phyloP scores from a whole-genome alignment of 495 filamentous ascomycete species.

The Penicillium nucicola region DNA sequence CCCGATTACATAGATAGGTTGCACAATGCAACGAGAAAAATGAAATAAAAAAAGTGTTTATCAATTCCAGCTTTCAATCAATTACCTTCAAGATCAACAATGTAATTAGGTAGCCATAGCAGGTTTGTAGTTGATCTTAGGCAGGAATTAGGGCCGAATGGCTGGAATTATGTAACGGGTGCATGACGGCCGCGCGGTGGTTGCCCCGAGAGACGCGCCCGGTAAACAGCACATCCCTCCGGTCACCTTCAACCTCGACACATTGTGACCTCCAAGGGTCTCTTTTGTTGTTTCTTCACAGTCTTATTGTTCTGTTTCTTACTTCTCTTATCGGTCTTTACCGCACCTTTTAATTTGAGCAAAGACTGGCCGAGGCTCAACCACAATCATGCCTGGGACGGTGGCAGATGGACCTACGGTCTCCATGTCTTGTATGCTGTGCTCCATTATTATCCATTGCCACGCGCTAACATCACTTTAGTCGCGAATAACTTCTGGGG shows the following conservation, averaged over 20 bases:
- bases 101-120: not conserved
- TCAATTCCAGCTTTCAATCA: not conserved
- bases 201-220: constrained; percentile 48
- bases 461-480: constrained; percentile 32
- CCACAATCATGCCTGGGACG: constrained; percentile 56
- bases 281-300: constrained; percentile 14
- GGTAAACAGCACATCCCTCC: constrained; percentile 38
- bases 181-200: constrained; percentile 10
- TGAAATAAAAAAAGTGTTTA: constrained; percentile 3
- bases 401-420: constrained; percentile 61
- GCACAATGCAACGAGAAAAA: not conserved
- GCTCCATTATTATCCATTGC: not conserved
- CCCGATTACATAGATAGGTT: constrained; percentile 8
- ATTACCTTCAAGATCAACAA: not conserved
- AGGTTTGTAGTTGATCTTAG: no score
- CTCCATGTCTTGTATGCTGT: constrained; percentile 58
- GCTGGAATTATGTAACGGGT: constrained; percentile 9
- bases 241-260: constrained; percentile 23
- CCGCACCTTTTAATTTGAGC: constrained; percentile 29
- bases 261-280: constrained; percentile 29
- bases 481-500: constrained; percentile 99
- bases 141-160: not conserved
- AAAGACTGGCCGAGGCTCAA: constrained; percentile 44
- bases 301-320: constrained; percentile 7
- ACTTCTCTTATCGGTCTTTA: constrained; percentile 11